phyloP scores from a whole-genome alignment of 495 filamentous ascomycete species.

The Barbatosphaeria neglecta region DNA sequence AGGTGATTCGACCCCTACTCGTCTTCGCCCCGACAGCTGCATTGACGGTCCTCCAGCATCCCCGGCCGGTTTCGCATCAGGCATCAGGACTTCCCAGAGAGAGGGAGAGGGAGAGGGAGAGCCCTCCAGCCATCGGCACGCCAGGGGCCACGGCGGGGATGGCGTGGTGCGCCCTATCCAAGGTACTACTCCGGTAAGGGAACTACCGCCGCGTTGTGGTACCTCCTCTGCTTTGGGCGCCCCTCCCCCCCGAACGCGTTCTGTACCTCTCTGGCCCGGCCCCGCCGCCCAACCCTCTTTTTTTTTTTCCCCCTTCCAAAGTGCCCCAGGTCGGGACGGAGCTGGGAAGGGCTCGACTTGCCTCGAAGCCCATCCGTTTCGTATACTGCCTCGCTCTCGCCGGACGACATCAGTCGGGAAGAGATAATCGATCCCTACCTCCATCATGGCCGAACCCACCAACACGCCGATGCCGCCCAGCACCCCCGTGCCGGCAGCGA shows the following conservation, averaged over 20 bases:
- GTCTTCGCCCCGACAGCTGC: neutral
- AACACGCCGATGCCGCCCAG: conserved; percentile 33
- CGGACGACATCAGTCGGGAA: neutral
- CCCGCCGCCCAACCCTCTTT: neutral
- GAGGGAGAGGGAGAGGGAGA: too few species aligned
- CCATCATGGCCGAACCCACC: conserved; percentile 34
- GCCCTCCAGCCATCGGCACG: too few species aligned
- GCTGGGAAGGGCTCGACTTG: neutral
- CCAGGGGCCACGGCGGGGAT: too few species aligned
- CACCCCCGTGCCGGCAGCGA: conserved; percentile 31
- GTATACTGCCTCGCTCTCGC: neutral
- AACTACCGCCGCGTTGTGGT: neutral
- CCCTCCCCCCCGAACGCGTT: neutral
- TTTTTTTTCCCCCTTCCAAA: neutral
- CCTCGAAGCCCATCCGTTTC: neutral
- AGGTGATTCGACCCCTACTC: too few species aligned
- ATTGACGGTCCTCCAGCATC: neutral
- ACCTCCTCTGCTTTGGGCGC: neutral
- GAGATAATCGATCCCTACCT: neutral
- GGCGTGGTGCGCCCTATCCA: too few species aligned
- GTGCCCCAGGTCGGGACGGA: too few species aligned
- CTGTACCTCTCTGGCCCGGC: too few species aligned
- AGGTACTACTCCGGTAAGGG: neutral
- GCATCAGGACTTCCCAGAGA: too few species aligned
- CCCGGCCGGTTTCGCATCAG: neutral